These are phyloP conservation scores for Tilletia walkeri DNA, from an alignment of 1,284 basidiomycete species.

Conservation along the genomic window DNA sequence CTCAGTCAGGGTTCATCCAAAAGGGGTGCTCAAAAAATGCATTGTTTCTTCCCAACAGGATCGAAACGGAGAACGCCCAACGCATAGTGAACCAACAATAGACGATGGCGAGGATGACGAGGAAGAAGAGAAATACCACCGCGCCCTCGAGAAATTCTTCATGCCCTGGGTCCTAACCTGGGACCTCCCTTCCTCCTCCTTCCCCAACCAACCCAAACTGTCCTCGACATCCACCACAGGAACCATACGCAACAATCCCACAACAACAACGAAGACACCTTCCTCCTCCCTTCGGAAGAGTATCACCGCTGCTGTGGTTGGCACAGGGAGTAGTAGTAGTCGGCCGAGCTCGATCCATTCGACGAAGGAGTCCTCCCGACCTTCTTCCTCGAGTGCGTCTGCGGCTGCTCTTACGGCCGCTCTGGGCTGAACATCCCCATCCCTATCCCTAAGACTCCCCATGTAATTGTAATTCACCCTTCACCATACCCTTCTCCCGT, in stretches of 20 bases:
- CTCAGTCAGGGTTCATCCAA: background rate
- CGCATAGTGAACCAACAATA: background rate
- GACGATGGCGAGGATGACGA: background rate
- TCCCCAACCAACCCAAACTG: background rate
- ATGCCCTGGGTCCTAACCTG: slow-evolving; percentile 13
- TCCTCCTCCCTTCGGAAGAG: background rate
- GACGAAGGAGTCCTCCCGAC: too few species aligned
- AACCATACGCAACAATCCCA: background rate
- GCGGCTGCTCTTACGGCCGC: too few species aligned
- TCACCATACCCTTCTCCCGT: too few species aligned
- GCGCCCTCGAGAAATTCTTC: background rate
- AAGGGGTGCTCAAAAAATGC: background rate
- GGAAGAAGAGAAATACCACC: background rate
- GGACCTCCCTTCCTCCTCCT: slow-evolving; percentile 1
- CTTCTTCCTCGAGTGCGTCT: too few species aligned
- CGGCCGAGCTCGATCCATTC: too few species aligned
- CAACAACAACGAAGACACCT: background rate
- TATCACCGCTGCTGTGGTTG: background rate
- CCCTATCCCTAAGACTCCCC: too few species aligned
- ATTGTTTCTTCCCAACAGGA: background rate
- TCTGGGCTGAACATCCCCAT: too few species aligned
- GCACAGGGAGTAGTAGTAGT: too few species aligned
- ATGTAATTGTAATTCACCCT: too few species aligned
- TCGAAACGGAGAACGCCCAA: background rate
- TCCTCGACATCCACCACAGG: background rate